Conservation (phyloP, 139 green algal species). For the Chlorella sp. region DNA sequence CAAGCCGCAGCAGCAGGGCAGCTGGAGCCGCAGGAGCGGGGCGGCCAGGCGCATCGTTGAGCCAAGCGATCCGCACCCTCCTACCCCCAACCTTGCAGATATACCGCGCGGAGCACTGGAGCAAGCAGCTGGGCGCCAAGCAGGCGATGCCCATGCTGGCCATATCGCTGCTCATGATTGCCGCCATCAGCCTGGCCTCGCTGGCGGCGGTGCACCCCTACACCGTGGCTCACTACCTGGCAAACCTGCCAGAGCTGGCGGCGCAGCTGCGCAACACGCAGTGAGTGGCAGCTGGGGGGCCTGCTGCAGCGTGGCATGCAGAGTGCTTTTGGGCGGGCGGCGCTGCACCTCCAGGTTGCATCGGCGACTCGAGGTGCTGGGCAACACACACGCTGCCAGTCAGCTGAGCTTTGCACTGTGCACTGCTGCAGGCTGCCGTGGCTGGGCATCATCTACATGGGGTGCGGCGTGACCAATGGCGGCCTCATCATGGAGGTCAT, state of each 20-base stretch:
- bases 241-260: neutral
- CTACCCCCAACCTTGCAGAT: conserved; percentile 24
- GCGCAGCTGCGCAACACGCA: neutral
- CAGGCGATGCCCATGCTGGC: conserved; percentile 52
- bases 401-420: too few relatives aligned
- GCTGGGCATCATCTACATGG: conserved; percentile 64
- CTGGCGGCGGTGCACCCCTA: conserved; percentile 23
- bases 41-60: neutral
- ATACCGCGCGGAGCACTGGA: conserved; percentile 45
- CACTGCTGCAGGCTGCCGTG: conserved; percentile 56
- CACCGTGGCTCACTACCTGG: conserved; percentile 14
- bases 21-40: too few relatives aligned
- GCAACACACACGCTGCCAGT: too few relatives aligned
- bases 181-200: conserved; percentile 31
- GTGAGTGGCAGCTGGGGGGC: neutral
- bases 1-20: too few relatives aligned
- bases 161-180: conserved; percentile 47
- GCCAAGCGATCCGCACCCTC: neutral
- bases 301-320: neutral
- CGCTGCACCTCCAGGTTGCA: too few relatives aligned
- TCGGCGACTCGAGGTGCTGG: too few relatives aligned
- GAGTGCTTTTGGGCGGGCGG: neutral
- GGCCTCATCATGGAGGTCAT: conserved; percentile 58
- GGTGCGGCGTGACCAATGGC: conserved; percentile 65
- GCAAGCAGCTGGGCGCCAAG: conserved; percentile 36